Conservation (phyloP, 2,329 filamentous ascomycete genomes). For the Cladosporium colombiae region DNA sequence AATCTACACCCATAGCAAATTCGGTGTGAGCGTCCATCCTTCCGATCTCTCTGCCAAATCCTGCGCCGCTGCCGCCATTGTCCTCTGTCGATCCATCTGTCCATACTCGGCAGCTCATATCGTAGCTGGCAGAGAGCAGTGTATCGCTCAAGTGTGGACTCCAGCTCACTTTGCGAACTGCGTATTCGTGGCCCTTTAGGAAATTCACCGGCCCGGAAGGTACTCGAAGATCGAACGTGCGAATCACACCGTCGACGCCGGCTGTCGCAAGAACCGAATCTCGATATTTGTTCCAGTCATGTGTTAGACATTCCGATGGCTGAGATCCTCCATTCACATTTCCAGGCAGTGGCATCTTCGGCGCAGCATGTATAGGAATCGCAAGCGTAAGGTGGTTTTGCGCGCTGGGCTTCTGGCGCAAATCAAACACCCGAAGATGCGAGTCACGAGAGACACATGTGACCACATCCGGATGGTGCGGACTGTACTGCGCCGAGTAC, state of each 20-base stretch:
- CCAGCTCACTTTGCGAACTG: slow-evolving; percentile 83
- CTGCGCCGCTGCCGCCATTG: slow-evolving; percentile 37
- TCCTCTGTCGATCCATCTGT: slow-evolving; percentile 69
- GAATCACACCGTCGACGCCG: slow-evolving; percentile 82
- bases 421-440: slow-evolving; percentile 85
- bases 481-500: slow-evolving; percentile 88
- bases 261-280: slow-evolving; percentile 81
- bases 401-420: slow-evolving; percentile 80
- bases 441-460: slow-evolving; percentile 89
- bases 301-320: slow-evolving; percentile 84
- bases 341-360: slow-evolving; percentile 52
- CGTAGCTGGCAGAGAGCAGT: slow-evolving; percentile 86
- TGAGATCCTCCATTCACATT: slow-evolving; percentile 46
- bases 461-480: slow-evolving; percentile 80
- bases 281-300: slow-evolving; percentile 99
- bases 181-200: slow-evolving; percentile 86
- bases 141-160: slow-evolving; percentile 91
- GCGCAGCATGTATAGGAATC: slow-evolving; percentile 77
- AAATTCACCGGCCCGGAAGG: slow-evolving; percentile 73
- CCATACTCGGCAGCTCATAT: slow-evolving; percentile 97
- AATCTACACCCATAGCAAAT: slow-evolving; percentile 94
- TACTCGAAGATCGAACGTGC: slow-evolving; percentile 86
- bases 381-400: slow-evolving; percentile 83
- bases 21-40: slow-evolving; percentile 92
- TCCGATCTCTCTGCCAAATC: slow-evolving; percentile 64